Percentiles rank a stretch among this genome's conserved stretches.
Conservation (phyloP, 1,139 yeast genomes). For the Geotrichum reessii region DNA sequence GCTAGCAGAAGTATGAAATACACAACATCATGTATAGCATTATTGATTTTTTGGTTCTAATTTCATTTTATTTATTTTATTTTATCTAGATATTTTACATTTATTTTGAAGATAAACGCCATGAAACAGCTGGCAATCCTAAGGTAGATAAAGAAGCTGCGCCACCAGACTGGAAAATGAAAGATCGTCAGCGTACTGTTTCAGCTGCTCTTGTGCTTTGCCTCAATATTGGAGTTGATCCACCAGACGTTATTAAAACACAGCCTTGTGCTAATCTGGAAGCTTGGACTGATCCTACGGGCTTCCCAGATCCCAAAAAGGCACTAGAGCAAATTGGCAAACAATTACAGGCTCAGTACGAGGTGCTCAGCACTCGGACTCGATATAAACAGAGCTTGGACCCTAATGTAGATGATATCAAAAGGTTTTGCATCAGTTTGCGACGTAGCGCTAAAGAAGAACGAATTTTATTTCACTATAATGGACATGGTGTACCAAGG, state of each 20-base stretch:
- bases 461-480: slow-evolving; percentile 85
- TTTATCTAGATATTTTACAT: slow-evolving; percentile 57
- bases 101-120: slow-evolving; percentile 84
- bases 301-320: slow-evolving; percentile 80
- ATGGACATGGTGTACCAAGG: slow-evolving; percentile 98
- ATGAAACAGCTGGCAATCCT: slow-evolving; percentile 85
- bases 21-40: no score
- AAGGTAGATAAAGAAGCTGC: slow-evolving; percentile 47
- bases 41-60: no score
- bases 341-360: slow-evolving; percentile 80
- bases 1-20: slow-evolving; percentile 46
- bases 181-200: slow-evolving; percentile 90
- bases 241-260: slow-evolving; percentile 92
- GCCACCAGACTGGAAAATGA: slow-evolving; percentile 80
- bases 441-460: slow-evolving; percentile 85
- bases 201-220: slow-evolving; percentile 89
- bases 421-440: slow-evolving; percentile 81
- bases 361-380: slow-evolving; percentile 78
- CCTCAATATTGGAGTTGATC: slow-evolving; percentile 90
- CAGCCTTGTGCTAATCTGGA: slow-evolving; percentile 91
- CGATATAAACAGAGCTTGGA: slow-evolving; percentile 87
- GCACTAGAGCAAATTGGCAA: slow-evolving; percentile 92
- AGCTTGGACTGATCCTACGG: slow-evolving; percentile 88
- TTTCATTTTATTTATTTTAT: no score
- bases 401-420: slow-evolving; percentile 94